phyloP scores from a whole-genome alignment of 1,284 basidiomycete species.

The Heterobasidion occidentale region DNA sequence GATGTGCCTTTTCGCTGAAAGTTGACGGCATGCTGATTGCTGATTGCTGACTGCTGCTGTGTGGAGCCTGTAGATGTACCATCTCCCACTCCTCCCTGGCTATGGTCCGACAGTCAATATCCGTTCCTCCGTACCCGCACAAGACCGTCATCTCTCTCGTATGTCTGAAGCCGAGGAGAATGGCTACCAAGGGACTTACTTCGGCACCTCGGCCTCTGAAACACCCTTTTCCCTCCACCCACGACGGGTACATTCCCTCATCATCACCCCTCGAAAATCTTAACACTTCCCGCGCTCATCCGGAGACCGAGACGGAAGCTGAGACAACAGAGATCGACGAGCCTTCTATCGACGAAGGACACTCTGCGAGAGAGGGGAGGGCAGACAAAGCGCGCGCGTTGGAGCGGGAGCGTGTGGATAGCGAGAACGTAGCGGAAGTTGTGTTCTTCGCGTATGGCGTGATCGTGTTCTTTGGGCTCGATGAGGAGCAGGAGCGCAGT shows the following conservation, averaged over 20 bases:
- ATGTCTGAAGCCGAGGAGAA: slow-evolving; percentile 87
- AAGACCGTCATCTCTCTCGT: slow-evolving; percentile 32
- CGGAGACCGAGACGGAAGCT: background rate
- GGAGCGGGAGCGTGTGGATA: slow-evolving; percentile 18
- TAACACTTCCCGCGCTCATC: background rate
- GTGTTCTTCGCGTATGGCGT: slow-evolving; percentile 87
- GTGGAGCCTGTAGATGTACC: slow-evolving; percentile 63
- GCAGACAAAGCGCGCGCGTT: background rate
- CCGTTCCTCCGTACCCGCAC: slow-evolving; percentile 68
- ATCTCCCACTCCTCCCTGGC: slow-evolving; percentile 85
- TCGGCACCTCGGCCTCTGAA: slow-evolving; percentile 35
- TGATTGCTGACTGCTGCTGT: too few relatives aligned
- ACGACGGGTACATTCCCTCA: slow-evolving; percentile 48
- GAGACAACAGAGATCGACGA: background rate
- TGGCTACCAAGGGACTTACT: slow-evolving; percentile 84
- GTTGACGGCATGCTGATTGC: background rate
- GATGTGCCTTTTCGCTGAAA: background rate
- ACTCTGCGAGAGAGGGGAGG: background rate
- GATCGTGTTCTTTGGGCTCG: slow-evolving; percentile 81
- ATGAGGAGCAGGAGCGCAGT: slow-evolving; percentile 66
- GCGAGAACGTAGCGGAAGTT: slow-evolving; percentile 64
- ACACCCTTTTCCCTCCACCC: slow-evolving; percentile 17
- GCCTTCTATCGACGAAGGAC: background rate
- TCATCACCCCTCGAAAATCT: slow-evolving; percentile 30
- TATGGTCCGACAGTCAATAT: slow-evolving; percentile 83